Conservation (phyloP, 2,329 filamentous ascomycete genomes). For the Thelonectria rubi region DNA sequence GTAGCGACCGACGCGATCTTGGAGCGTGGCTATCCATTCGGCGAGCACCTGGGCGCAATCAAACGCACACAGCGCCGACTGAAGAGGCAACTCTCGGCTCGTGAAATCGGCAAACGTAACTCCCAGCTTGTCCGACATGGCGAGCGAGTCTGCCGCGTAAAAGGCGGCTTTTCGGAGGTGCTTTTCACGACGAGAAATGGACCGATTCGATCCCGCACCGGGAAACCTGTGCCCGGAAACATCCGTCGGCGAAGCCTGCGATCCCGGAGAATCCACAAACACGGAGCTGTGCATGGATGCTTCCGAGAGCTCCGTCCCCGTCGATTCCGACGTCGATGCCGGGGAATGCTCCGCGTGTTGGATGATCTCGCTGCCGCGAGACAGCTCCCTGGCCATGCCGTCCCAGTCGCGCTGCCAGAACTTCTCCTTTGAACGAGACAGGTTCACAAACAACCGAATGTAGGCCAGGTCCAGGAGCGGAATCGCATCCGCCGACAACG, state of each 20-base stretch:
- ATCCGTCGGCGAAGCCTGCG: conserved; percentile 60
- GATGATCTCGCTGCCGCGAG: conserved; percentile 77
- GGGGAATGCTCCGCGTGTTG: conserved; percentile 75
- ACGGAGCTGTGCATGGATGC: conserved; percentile 56
- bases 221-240: conserved; percentile 52
- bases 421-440: conserved; percentile 90
- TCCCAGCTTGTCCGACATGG: conserved; percentile 86
- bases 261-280: conserved; percentile 61
- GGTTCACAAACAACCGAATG: conserved; percentile 89
- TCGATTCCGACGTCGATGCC: conserved; percentile 56
- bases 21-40: conserved; percentile 92
- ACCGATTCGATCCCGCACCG: conserved; percentile 45
- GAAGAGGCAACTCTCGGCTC: conserved; percentile 85
- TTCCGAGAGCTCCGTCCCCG: conserved; percentile 56
- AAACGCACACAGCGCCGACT: conserved; percentile 90
- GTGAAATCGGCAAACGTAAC: conserved; percentile 86
- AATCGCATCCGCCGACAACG: conserved; percentile 89
- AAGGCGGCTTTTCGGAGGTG: conserved; percentile 94
- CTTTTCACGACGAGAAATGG: conserved; percentile 79
- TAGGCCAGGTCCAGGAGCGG: conserved; percentile 92
- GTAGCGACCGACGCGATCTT: conserved; percentile 92
- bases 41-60: conserved; percentile 94
- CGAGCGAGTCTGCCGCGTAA: conserved; percentile 90
- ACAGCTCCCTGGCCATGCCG: conserved; percentile 87
- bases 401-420: conserved; percentile 96